Evolutionary conservation across 495 filamentous ascomycete species (phyloP), one percentile per base, ranked within the genome.

Genomic region (Bombardia bombarda): DNA sequence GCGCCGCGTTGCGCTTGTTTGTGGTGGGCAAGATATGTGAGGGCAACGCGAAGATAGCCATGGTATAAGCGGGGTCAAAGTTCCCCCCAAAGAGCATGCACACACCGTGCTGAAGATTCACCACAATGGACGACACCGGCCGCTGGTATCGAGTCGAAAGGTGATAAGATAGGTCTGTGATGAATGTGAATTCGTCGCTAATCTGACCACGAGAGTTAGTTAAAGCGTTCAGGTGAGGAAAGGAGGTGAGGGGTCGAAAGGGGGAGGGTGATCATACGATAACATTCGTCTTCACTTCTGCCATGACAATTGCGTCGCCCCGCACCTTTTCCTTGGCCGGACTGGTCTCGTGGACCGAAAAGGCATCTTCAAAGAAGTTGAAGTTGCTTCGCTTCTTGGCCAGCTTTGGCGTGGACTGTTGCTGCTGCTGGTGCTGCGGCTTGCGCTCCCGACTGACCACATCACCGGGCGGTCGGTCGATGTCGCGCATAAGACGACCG

Each of bases 221-320:
- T 10, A 7, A 8, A 28, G 26, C 2, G 26, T 13, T 8, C 6
- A 7, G 2, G 9, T 7, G 26, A 23, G 14, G 22, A 14, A 8
- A 16, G 13, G 18, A 13, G 18, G 22, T 16, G 28, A 33, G 34
- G 32, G 32, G 47, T 40, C 20, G 66, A n/a, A 33, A 33, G 32
- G 32, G 32, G 14, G 6, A 30, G 26, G 26, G 7, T 30, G 14
- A 34, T 3, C 81, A 51, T 69, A 90, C 87, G 57, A 82, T 84
- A 26, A 79, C 77, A 57, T 92, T 95, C n/a, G 86, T 87, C 54
- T 78, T 82, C 23, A 97, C 61, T 57, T 95, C 87, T 26, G 82
- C 85, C 42, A 86, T 72, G 41, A 95, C 75, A 40, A 84, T 69
- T 14, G 86, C 80, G 46, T 89, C 77, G 46, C 75, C 77, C 13